Base-by-base conservation (phyloP, 2,329 filamentous ascomycete species). In the Diplocarpon rosae region DNA sequence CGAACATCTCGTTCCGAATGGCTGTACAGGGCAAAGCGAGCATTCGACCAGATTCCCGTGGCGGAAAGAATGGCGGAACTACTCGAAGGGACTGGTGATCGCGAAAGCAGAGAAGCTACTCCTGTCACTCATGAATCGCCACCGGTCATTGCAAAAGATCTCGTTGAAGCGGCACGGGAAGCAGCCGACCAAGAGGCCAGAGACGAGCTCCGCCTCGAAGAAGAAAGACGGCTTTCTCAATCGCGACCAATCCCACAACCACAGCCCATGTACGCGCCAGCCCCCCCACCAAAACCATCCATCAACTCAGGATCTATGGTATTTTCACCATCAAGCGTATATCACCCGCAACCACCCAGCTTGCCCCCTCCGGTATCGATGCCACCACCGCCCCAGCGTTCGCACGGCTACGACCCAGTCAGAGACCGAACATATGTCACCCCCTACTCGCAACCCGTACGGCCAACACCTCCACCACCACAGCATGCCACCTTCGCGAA, bases 371-470 rank as follows among this genome's bases (percentile, higher is more conserved):
- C 33, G 34, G 37, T 36, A 28, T 36, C 39, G 6, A 30, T 39
- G 17, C 4, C 49, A 31, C 37, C 43, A 20, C 43, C 46, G 14
- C 41, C 51, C 28, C 51, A 43, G 24, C 39, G 46, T 41, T 43
- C 43, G 33, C 41, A 38, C n/a, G 49, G 48, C 6, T 57, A 57
- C 29, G 54, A 56, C 34, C 54, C 55, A 29, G 55, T 56, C 16
- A 45, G 35, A 31, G 36, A 43, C 10, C 27, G 33, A 17, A 34
- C 16, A 20, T 47, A 49, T 28, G 37, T 40, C 37, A 47, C 42
- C 28, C 42, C 46, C 32, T 47, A 42, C 37, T 30, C 44, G 7
- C 46, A 51, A 14, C 50, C 43, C 8, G 29, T 15, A 7, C 13
- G 20, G 12, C 46, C 43, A n/a, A 37, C 46, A n/a, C 17, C 42